Evolutionary conservation across 2,329 filamentous ascomycete genomes (phyloP).

Genomic region (Sporothrix protearum): DNA sequence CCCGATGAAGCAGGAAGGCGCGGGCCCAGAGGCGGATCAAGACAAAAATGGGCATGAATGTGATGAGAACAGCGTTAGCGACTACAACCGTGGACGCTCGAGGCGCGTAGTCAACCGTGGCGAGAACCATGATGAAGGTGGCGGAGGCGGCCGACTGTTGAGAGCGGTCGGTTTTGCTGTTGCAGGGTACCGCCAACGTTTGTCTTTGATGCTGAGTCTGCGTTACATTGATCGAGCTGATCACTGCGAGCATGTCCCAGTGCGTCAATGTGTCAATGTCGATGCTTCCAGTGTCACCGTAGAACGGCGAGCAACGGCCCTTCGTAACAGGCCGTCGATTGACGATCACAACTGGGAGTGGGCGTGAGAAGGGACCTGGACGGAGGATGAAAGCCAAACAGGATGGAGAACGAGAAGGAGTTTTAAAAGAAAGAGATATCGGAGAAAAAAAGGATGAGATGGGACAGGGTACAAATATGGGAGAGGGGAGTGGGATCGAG

Average conservation of each 20-base stretch:
- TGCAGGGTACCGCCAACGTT: background rate
- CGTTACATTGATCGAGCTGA: background rate
- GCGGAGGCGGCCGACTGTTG: too few species aligned
- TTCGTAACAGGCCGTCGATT: background rate
- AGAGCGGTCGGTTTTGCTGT: too few species aligned
- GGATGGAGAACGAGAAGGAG: background rate
- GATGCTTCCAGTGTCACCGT: background rate
- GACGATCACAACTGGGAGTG: background rate
- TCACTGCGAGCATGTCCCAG: background rate
- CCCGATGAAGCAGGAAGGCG: background rate
- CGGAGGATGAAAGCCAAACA: background rate
- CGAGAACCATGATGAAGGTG: background rate
- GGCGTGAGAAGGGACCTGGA: background rate
- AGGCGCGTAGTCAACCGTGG: background rate
- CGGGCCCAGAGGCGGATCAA: constrained; percentile 12
- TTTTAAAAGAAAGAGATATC: background rate
- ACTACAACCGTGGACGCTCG: background rate
- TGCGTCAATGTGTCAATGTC: background rate
- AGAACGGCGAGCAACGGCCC: background rate
- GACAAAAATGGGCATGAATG: background rate
- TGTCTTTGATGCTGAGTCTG: background rate
- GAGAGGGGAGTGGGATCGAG: background rate
- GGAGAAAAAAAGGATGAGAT: background rate
- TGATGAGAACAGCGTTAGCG: background rate
- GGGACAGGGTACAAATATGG: background rate